These are phyloP conservation scores for Umbilicus rupestris DNA, from an alignment of 164 flowering plant genomes.

Conservation along the genomic window DNA sequence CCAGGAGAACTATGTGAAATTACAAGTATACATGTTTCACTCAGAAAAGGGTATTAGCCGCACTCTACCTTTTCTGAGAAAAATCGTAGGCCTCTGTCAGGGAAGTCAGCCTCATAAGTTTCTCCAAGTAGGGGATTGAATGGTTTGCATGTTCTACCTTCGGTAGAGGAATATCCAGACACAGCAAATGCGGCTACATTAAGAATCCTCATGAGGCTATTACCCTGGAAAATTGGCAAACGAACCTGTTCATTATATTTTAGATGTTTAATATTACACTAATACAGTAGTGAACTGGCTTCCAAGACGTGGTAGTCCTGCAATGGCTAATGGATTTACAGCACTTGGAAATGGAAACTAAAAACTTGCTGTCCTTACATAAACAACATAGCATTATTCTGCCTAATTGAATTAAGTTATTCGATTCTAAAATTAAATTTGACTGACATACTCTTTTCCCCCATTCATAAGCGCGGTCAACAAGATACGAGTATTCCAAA, in stretches of 20 bases:
- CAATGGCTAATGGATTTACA: too few relatives aligned
- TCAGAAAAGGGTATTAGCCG: not conserved
- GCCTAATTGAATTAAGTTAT: not conserved
- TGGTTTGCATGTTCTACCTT: slow-evolving; percentile 88
- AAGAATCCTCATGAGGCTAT: slow-evolving; percentile 76
- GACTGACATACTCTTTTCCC: slow-evolving; percentile 63
- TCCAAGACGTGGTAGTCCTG: too few relatives aligned
- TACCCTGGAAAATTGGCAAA: slow-evolving; percentile 38
- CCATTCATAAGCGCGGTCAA: slow-evolving; percentile 92
- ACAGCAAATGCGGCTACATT: slow-evolving; percentile 96
- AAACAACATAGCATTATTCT: not conserved
- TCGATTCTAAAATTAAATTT: not conserved
- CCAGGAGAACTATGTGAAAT: not conserved
- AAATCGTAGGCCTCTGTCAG: slow-evolving; percentile 93
- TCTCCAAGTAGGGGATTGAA: slow-evolving; percentile 93
- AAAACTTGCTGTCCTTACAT: not conserved
- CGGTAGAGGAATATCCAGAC: slow-evolving; percentile 94
- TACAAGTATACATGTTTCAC: not conserved
- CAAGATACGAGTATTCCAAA: slow-evolving; percentile 84
- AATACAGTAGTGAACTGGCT: not conserved
- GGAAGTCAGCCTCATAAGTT: slow-evolving; percentile 90
- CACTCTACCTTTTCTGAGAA: slow-evolving; percentile 84
- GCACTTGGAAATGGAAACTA: too few relatives aligned
- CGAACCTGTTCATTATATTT: not conserved
- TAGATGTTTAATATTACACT: not conserved